Evolutionary conservation across 352 stramenopile species (phyloP), one percentile per base, ranked within the genome.

Genomic region (Phytophthora chlamydospora): DNA sequence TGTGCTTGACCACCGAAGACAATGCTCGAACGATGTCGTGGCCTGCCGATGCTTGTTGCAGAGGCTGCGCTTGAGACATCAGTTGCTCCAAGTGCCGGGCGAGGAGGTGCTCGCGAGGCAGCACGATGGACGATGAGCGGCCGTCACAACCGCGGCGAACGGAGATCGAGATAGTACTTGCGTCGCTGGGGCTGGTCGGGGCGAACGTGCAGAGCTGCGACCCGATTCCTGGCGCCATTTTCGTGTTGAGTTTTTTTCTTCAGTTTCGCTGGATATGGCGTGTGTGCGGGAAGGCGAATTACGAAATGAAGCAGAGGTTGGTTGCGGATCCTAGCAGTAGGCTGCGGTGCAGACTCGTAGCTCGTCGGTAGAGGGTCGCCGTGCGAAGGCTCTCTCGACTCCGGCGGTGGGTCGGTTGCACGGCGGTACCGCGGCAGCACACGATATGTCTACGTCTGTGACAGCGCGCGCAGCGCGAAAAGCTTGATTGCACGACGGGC

Each of bases 51-150:
- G 21, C 21, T 24, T 47, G 41, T 24, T 19, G 31, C 11, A 47
- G 11, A 44, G 41, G 41, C 41, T 32, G 41, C 16, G 41, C 19
- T 14, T 51, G 13, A 19, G 33, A 19, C 33, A 74, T 57, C 14
- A 50, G 32, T 21, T 27, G 43, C 32, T 50, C 43, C 27, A 50
- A 24, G 31, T 50, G 43, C 14, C 32, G 29, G 27, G 38, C 43
- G 31, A 50, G 41, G 19, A 34, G 41, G 19, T 47, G 41, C 21
- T 24, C 21, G 21, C 21, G 21, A 24, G 21, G 21, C 21, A 24
- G 21, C 21, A 24, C 21, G 21, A 47, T 47, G 16, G 21, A 33
- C 21, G 16, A 47, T 24, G 21, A 24, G 13, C 41, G 41, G 11
- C 33, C 19, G 10, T 47, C 41, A 12, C 33, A 19, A 12, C 41